Evolutionary conservation across 768 basidiomycete genomes (phyloP).

Genomic region (Polyporus arcularius): DNA sequence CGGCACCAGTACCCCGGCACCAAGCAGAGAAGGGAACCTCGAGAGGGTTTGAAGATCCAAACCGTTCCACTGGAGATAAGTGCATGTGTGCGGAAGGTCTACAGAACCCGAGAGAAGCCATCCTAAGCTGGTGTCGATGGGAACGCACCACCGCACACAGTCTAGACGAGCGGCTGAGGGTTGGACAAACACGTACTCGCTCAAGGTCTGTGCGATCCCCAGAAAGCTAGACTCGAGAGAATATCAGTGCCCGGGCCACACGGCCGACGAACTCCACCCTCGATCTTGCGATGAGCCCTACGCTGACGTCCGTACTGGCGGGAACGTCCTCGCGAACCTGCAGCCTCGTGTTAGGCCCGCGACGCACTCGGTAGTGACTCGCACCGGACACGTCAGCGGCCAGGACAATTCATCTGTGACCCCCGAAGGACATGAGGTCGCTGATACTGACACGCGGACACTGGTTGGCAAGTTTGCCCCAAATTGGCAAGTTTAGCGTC

Average conservation of each 20-base stretch:
- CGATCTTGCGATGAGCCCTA: background rate
- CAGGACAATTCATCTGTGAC: background rate
- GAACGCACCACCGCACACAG: constrained; percentile 4
- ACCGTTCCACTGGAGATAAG: constrained; percentile 5
- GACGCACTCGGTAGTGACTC: background rate
- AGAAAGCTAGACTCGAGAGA: constrained; percentile 3
- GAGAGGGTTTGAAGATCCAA: constrained; percentile 2
- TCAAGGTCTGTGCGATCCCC: constrained; percentile 2
- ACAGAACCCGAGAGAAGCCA: constrained; percentile 8
- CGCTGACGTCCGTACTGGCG: background rate
- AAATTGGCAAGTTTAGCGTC: constrained; percentile 9
- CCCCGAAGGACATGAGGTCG: constrained; percentile 7
- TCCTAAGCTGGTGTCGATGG: background rate
- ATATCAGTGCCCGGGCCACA: background rate
- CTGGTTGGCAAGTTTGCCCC: constrained; percentile 11
- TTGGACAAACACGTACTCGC: background rate
- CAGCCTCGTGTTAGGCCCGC: constrained; percentile 1
- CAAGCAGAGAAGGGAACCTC: background rate
- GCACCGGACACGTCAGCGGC: background rate
- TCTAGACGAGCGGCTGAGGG: background rate
- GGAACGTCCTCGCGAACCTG: background rate
- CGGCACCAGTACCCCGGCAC: background rate
- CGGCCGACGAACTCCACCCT: constrained; percentile 4
- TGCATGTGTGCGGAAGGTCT: background rate
- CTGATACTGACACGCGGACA: constrained; percentile 12